A percentile compares a stretch with the other conserved stretches of the same genome.
Evolutionary conservation across 805 yeast species (phyloP).

Genomic region (Candida montana): DNA sequence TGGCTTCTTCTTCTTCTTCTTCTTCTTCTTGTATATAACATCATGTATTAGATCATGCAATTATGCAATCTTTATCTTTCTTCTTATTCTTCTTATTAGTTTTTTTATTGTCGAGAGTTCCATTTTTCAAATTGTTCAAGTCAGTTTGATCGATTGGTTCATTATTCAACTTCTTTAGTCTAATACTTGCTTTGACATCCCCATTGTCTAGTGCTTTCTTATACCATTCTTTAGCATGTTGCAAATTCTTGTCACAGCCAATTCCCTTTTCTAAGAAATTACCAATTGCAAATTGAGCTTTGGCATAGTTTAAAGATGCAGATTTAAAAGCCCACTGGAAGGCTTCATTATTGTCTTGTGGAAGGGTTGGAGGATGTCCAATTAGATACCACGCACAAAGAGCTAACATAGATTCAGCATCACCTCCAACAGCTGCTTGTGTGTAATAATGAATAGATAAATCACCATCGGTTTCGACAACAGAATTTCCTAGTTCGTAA

Average conservation of each 20-base stretch:
- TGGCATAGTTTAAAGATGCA: constrained; percentile 65
- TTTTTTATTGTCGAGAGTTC: constrained; percentile 3
- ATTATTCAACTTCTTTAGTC: constrained; percentile 18
- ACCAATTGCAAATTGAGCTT: constrained; percentile 83
- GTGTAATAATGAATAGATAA: constrained; percentile 90
- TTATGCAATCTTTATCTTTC: constrained; percentile 19
- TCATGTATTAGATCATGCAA: constrained; percentile 16
- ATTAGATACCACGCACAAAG: constrained; percentile 96
- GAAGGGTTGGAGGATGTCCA: constrained; percentile 81
- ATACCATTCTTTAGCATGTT: constrained; percentile 70
- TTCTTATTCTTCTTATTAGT: constrained; percentile 12
- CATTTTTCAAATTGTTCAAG: neutral
- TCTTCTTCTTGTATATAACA: neutral
- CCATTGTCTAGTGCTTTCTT: constrained; percentile 62
- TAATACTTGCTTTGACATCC: constrained; percentile 43
- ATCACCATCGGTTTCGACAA: constrained; percentile 72
- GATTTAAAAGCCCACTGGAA: constrained; percentile 93
- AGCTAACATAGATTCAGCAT: constrained; percentile 84
- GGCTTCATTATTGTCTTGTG: constrained; percentile 76
- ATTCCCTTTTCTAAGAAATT: constrained; percentile 82
- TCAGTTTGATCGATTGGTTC: neutral
- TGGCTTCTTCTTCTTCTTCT: neutral
- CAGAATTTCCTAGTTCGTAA: constrained; percentile 68
- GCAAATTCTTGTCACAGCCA: constrained; percentile 62
- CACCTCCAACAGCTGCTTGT: constrained; percentile 84